Evolutionary conservation across 139 green algal species (phyloP), one percentile per base, ranked within the genome.

Genomic region (Haematococcus sp.): DNA sequence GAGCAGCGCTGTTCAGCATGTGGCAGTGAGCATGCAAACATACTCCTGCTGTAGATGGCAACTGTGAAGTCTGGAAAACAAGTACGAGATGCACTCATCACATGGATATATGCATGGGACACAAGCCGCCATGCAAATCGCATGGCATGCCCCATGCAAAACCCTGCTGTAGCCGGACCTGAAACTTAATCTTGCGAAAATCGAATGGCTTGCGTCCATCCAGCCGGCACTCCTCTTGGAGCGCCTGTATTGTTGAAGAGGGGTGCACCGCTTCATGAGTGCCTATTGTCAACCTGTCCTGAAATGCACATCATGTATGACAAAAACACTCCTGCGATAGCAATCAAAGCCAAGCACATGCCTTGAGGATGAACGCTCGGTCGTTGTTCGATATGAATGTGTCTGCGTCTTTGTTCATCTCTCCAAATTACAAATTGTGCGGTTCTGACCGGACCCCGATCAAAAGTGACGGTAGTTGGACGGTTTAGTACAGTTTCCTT

Each of bases 311-410:
- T 19, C 4, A 61, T 13, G 22, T 19, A 28, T 7, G 15, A 27
- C 7, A 28, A 19, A 13, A 11, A 61, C 4, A 28, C 4, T 4
- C 4, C n/a, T 13, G 22, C 5, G 15, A 61, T 11, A 27, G 17
- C 54, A 32, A 61, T 61, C 9, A 61, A 11, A 19, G 4, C 15
- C 22, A 61, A 61, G 54, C 15, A 7, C 71, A 19, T 32, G 89
- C 88, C 77, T 87, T 87, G 3, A 96, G 28, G 28, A 96, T 94
- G 74, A 96, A 96, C 0, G 82, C 69, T 4, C 64, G 71, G 25
- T 95, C 85, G 52, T 93, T 95, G 25, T 88, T 92, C 0, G 88
- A 91, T 25, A 96, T 76, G 31, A 71, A 66, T 0, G 49, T 43
- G 32, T 84, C 84, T 16, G 84, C 77, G 16, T 86, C 74, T 9